A percentile compares a stretch with the other conserved stretches of the same genome.
These are phyloP conservation scores for Fusarium begoniae DNA, from an alignment of 2,329 filamentous ascomycete species.

Conservation along the genomic window DNA sequence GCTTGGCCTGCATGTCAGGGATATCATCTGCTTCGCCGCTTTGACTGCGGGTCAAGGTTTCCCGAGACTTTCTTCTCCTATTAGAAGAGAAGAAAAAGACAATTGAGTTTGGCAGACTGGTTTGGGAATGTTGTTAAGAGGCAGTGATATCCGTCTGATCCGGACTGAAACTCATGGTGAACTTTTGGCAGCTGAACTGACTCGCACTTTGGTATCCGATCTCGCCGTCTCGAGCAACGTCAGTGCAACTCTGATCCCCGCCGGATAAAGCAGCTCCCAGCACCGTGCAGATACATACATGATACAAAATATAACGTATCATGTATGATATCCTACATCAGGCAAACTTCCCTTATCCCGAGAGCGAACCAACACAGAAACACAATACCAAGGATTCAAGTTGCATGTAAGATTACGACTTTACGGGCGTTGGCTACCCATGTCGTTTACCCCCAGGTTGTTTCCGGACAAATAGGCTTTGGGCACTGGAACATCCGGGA, in stretches of 20 bases:
- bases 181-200: background rate
- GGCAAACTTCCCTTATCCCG: constrained; percentile 37
- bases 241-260: constrained; percentile 16
- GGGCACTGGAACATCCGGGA: background rate
- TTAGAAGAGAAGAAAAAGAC: background rate
- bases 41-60: constrained; percentile 3
- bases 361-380: background rate
- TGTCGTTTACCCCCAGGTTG: background rate
- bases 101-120: background rate
- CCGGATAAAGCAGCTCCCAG: constrained; percentile 30
- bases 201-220: constrained; percentile 10
- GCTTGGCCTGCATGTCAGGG: constrained; percentile 28
- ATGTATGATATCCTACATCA: constrained; percentile 8
- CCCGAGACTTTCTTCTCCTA: background rate
- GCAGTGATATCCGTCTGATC: constrained; percentile 6
- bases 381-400: constrained; percentile 8
- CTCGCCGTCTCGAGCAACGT: background rate
- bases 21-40: constrained; percentile 29
- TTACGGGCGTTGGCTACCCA: constrained; percentile 22
- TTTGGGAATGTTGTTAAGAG: background rate
- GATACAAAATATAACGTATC: background rate
- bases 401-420: constrained; percentile 35
- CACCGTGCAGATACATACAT: background rate
- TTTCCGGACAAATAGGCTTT: constrained; percentile 27
- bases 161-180: background rate